Conservation (phyloP, 768 basidiomycete species). For the Psilocybe sp. region DNA sequence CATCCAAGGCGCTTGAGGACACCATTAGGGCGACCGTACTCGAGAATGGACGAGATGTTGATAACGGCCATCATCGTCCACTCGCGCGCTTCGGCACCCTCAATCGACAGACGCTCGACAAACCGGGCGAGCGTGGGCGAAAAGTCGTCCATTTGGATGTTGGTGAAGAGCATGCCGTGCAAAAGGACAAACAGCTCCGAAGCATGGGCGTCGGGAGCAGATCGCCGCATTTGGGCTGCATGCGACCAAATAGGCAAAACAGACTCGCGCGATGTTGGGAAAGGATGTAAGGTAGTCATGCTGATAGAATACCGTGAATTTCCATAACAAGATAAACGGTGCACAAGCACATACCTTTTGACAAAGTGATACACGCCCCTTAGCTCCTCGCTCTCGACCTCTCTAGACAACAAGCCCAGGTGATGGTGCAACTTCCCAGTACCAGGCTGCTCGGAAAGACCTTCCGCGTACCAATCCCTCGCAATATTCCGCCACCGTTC, state of each 20-base stretch:
- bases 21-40: slow-evolving; percentile 80
- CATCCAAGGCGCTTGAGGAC: slow-evolving; percentile 65
- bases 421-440: slow-evolving; percentile 94
- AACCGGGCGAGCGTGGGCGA: slow-evolving; percentile 76
- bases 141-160: slow-evolving; percentile 93
- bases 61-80: slow-evolving; percentile 97
- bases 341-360: slow-evolving; percentile 63
- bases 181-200: slow-evolving; percentile 87
- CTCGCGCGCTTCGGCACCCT: slow-evolving; percentile 77
- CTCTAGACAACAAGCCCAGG: slow-evolving; percentile 82
- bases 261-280: slow-evolving; percentile 84
- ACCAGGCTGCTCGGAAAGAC: slow-evolving; percentile 88
- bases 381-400: slow-evolving; percentile 79
- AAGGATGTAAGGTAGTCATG: slow-evolving; percentile 89
- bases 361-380: slow-evolving; percentile 90
- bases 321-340: neutral
- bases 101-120: slow-evolving; percentile 81
- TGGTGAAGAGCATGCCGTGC: slow-evolving; percentile 97
- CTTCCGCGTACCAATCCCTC: slow-evolving; percentile 88
- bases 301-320: slow-evolving; percentile 37
- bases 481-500: slow-evolving; percentile 91
- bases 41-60: slow-evolving; percentile 79
- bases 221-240: slow-evolving; percentile 67
- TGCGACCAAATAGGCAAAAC: slow-evolving; percentile 86
- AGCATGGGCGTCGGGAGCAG: slow-evolving; percentile 68